phyloP scores from a whole-genome alignment of 73 alveolate species.

The Strombidium stylifer region DNA sequence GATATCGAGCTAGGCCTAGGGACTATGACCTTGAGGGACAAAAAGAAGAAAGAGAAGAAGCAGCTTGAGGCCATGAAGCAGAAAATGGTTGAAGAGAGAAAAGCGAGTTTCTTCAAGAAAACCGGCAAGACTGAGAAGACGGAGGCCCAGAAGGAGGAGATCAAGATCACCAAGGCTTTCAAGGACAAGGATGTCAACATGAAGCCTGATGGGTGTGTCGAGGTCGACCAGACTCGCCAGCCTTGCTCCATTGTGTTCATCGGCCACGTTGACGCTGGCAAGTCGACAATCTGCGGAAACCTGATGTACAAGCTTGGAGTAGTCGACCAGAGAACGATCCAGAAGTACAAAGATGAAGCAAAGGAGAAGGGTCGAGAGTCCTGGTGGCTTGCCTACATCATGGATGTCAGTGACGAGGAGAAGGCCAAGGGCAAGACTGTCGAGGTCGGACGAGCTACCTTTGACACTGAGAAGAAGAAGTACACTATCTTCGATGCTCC shows the following conservation, averaged over 20 bases:
- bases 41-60: slow-evolving; percentile 45
- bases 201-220: slow-evolving; percentile 71
- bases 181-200: slow-evolving; percentile 60
- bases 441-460: slow-evolving; percentile 98
- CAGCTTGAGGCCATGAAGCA: slow-evolving; percentile 29
- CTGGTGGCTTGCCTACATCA: slow-evolving; percentile 98
- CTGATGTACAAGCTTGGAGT: slow-evolving; percentile 82
- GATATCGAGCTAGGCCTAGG: background rate
- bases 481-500: slow-evolving; percentile 97
- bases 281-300: slow-evolving; percentile 96
- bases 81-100: slow-evolving; percentile 18
- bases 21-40: slow-evolving; percentile 52
- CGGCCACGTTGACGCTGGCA: slow-evolving; percentile 99
- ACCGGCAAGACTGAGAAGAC: slow-evolving; percentile 22
- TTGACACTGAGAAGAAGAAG: slow-evolving; percentile 87
- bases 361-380: slow-evolving; percentile 93
- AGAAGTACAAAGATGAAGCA: slow-evolving; percentile 96
- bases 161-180: slow-evolving; percentile 17
- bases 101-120: slow-evolving; percentile 2
- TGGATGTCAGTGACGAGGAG: slow-evolving; percentile 96
- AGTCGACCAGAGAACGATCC: slow-evolving; percentile 94
- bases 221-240: slow-evolving; percentile 89
- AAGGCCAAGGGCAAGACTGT: slow-evolving; percentile 99
- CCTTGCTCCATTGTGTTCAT: slow-evolving; percentile 94
- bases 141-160: slow-evolving; percentile 51